phyloP scores from a whole-genome alignment of 257 asterid species.

The Schizonepeta tenuifolia region DNA sequence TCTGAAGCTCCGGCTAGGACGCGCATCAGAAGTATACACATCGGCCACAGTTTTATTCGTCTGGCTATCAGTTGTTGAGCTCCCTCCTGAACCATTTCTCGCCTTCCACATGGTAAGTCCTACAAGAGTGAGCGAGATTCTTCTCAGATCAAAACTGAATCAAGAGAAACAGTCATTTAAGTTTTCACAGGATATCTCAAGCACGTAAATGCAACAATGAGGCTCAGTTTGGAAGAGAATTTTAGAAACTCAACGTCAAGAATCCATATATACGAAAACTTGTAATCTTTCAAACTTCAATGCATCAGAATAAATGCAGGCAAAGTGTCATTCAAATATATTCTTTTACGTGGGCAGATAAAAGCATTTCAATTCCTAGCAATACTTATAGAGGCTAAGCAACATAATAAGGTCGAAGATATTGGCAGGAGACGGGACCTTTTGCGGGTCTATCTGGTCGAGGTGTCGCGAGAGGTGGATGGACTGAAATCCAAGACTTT shows the following conservation, averaged over 20 bases:
- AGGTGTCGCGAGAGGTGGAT: slow-evolving; percentile 62
- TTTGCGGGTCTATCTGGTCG: slow-evolving; percentile 61
- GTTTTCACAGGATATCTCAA: background rate
- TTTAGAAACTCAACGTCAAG: no score
- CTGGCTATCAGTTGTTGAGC: slow-evolving; percentile 58
- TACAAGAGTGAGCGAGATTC: slow-evolving; percentile 34
- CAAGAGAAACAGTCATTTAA: background rate
- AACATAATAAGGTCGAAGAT: slow-evolving; percentile 1
- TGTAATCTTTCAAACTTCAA: background rate
- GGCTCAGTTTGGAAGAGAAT: background rate
- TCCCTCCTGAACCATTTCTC: slow-evolving; percentile 59
- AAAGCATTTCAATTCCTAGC: background rate
- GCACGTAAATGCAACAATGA: background rate
- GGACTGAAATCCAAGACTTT: slow-evolving; percentile 72
- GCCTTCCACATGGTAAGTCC: slow-evolving; percentile 79
- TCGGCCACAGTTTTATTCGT: slow-evolving; percentile 50
- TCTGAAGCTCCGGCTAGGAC: slow-evolving; percentile 65
- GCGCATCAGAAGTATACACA: slow-evolving; percentile 38
- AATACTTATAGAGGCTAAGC: slow-evolving; percentile 11
- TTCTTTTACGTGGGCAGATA: background rate
- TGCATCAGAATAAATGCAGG: no score
- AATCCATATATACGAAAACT: no score
- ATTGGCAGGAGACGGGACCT: slow-evolving; percentile 49
- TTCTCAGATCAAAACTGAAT: slow-evolving; percentile 14
- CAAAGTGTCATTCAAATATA: background rate